Conservation (phyloP, 176 grass and related monocot species). For the Tillandsia leiboldiana region DNA sequence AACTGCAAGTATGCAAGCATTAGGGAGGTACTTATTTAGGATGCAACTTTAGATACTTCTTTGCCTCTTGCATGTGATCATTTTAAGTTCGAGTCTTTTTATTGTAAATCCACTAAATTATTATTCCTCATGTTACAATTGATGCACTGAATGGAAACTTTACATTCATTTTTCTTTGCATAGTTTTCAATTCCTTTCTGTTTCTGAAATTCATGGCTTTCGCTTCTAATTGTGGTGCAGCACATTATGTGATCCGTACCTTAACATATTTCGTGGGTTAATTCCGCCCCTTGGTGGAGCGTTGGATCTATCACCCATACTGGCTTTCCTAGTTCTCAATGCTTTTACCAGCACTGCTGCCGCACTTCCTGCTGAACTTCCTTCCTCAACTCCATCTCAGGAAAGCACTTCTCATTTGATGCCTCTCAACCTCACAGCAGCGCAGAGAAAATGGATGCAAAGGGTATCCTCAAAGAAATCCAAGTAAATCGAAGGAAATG, state of each 20-base stretch:
- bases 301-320: conserved; percentile 90
- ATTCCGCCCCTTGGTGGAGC: conserved; percentile 79
- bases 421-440: conserved; percentile 26
- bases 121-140: background rate
- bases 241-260: conserved; percentile 86
- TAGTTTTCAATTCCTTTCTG: background rate
- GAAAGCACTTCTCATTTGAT: background rate
- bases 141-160: background rate
- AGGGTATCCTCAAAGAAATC: conserved; percentile 36
- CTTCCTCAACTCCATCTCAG: conserved; percentile 8
- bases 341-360: conserved; percentile 72
- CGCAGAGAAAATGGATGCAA: conserved; percentile 65
- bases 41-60: background rate
- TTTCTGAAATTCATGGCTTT: background rate
- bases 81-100: background rate
- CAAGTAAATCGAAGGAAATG: conserved; percentile 17
- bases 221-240: conserved; percentile 32
- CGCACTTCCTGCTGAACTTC: conserved; percentile 92
- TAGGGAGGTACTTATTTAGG: background rate
- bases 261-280: conserved; percentile 96
- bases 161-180: background rate
- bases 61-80: background rate
- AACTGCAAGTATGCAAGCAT: background rate
- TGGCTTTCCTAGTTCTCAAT: conserved; percentile 90
- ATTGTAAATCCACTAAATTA: background rate